phyloP scores from a whole-genome alignment of 176 grass and related monocot genomes.

The Ensete glaucum region DNA sequence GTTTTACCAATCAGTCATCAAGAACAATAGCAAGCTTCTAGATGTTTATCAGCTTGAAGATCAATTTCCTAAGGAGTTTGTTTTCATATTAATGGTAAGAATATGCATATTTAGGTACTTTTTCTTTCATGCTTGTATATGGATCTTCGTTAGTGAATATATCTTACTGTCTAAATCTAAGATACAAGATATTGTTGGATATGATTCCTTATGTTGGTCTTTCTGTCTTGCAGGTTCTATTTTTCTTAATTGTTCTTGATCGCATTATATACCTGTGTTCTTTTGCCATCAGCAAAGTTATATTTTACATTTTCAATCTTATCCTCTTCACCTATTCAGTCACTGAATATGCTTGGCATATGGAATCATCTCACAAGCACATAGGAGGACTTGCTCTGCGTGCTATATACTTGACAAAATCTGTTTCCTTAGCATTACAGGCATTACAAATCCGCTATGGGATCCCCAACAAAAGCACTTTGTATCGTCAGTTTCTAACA shows the following conservation, averaged over 20 bases:
- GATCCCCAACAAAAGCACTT: conserved; percentile 85
- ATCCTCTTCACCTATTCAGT: conserved; percentile 90
- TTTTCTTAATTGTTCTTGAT: conserved; percentile 97
- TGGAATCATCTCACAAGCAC: conserved; percentile 69
- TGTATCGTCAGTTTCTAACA: conserved; percentile 90
- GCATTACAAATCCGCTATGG: conserved; percentile 91
- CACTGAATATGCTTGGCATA: conserved; percentile 90
- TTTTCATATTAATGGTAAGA: conserved; percentile 90
- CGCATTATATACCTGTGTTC: conserved; percentile 98
- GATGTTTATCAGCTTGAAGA: conserved; percentile 95
- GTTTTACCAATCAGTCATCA: conserved; percentile 92
- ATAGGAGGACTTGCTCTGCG: conserved; percentile 70
- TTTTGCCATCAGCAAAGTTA: conserved; percentile 73
- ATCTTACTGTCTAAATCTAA: not conserved
- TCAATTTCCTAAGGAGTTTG: conserved; percentile 97
- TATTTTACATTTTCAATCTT: conserved; percentile 98
- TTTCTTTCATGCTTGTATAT: not conserved
- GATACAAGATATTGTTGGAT: conserved; percentile 18
- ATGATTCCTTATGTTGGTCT: not conserved
- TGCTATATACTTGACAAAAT: conserved; percentile 93
- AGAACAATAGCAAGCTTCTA: conserved; percentile 85
- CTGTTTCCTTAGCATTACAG: conserved; percentile 74
- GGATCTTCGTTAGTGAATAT: not conserved
- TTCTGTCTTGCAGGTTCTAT: conserved; percentile 65
- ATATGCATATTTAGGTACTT: not conserved